A percentile compares a stretch with the other conserved stretches of the same genome.
Conservation (phyloP, 108 stramenopile species). For the Pseudonitzschia delicatissima region DNA sequence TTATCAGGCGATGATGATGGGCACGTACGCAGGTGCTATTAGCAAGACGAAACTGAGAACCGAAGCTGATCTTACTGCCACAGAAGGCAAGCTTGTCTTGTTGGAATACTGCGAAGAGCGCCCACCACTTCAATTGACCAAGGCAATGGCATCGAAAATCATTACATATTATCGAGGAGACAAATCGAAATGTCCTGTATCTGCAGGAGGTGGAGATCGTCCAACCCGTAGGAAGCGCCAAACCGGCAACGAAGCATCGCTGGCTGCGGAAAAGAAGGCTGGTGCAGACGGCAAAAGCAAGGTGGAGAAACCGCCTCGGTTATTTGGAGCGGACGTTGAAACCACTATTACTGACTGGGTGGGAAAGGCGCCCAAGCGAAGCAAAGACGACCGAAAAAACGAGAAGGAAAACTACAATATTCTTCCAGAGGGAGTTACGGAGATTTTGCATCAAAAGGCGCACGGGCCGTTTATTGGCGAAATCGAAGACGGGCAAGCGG, state of each 20-base stretch:
- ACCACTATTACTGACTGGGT: slow-evolving; percentile 72
- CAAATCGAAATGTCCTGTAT: slow-evolving; percentile 75
- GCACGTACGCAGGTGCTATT: slow-evolving; percentile 53
- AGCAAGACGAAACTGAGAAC: slow-evolving; percentile 74
- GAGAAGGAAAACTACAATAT: slow-evolving; percentile 53
- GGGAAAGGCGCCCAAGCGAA: slow-evolving; percentile 63
- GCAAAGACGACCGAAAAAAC: slow-evolving; percentile 52
- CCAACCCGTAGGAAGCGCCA: slow-evolving; percentile 64
- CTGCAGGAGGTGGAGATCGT: slow-evolving; percentile 85
- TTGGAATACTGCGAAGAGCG: slow-evolving; percentile 86
- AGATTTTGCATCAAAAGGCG: slow-evolving; percentile 74
- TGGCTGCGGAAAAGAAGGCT: slow-evolving; percentile 24
- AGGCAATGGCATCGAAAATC: slow-evolving; percentile 82
- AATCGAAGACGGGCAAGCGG: slow-evolving; percentile 77
- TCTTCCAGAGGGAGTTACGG: slow-evolving; percentile 85
- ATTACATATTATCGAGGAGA: slow-evolving; percentile 90
- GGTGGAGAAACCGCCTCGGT: slow-evolving; percentile 40
- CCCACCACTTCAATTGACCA: slow-evolving; percentile 77
- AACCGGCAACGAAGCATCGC: slow-evolving; percentile 43
- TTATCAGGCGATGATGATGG: slow-evolving; percentile 73
- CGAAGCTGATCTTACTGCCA: slow-evolving; percentile 75
- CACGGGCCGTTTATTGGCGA: slow-evolving; percentile 89
- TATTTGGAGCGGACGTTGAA: slow-evolving; percentile 54
- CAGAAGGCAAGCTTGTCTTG: slow-evolving; percentile 69
- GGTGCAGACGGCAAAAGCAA: not conserved